Evolutionary conservation across 2,329 filamentous ascomycete species (phyloP).

Genomic region (Pleurostoma richardsiae): DNA sequence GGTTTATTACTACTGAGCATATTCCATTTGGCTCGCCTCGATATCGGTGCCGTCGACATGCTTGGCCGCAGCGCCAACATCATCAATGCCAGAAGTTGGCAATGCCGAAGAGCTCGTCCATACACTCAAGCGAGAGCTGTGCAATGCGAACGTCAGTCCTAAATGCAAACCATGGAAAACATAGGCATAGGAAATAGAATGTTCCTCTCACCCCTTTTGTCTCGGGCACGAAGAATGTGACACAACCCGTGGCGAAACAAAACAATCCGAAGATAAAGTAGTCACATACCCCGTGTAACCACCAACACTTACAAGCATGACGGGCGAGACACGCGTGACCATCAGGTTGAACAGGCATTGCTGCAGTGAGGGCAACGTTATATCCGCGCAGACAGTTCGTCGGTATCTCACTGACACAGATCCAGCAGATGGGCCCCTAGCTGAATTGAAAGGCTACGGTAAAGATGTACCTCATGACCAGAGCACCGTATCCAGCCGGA

Average conservation of each 20-base stretch:
- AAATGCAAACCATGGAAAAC: not conserved
- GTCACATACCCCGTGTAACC: constrained; percentile 28
- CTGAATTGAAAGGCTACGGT: constrained; percentile 56
- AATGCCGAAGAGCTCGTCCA: constrained; percentile 18
- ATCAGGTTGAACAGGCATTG: constrained; percentile 64
- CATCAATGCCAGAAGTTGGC: constrained; percentile 13
- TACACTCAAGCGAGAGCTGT: constrained; percentile 15
- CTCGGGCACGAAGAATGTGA: constrained; percentile 13
- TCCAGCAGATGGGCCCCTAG: constrained; percentile 63
- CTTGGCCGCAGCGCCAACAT: constrained; percentile 9
- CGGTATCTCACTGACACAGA: constrained; percentile 59
- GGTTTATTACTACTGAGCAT: not conserved
- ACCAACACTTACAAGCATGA: constrained; percentile 45
- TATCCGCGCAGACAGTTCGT: constrained; percentile 51
- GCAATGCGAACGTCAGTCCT: not conserved
- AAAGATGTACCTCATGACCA: constrained; percentile 60
- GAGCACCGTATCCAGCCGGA: constrained; percentile 44
- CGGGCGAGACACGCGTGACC: constrained; percentile 53
- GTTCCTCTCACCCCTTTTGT: constrained; percentile 11
- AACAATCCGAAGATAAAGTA: constrained; percentile 63
- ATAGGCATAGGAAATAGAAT: not conserved
- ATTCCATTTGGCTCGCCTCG: constrained; percentile 4
- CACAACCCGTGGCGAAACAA: constrained; percentile 42
- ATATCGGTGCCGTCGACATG: constrained; percentile 2
- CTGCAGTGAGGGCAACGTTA: constrained; percentile 56